A percentile compares a stretch with the other conserved stretches of the same genome.
Conservation (phyloP, 1,139 yeast genomes). For the Candida tropicalis region DNA sequence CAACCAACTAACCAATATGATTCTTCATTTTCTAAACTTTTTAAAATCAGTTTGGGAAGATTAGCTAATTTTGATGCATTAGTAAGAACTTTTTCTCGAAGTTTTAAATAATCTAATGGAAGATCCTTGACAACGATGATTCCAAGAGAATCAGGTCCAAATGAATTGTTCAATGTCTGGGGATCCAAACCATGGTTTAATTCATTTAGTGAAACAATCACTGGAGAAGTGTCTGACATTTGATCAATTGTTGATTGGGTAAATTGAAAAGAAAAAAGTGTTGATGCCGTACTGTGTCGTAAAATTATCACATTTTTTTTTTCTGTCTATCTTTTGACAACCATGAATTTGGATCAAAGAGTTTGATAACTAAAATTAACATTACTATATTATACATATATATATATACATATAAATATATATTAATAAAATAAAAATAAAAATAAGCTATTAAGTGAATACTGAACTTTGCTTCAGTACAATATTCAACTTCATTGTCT, state of each 20-base stretch:
- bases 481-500: constrained; percentile 13
- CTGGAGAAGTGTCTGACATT: constrained; percentile 20
- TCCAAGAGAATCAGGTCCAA: constrained; percentile 62
- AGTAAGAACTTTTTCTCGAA: constrained; percentile 47
- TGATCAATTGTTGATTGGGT: background rate
- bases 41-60: constrained; percentile 37
- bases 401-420: no score
- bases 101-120: constrained; percentile 37
- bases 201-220: constrained; percentile 36
- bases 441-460: constrained; percentile 3
- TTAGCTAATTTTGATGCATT: constrained; percentile 50
- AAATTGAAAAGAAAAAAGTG: background rate
- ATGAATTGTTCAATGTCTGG: constrained; percentile 42
- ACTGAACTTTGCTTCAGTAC: constrained; percentile 13
- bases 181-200: constrained; percentile 36
- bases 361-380: no score
- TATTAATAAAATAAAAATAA: background rate
- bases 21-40: constrained; percentile 48
- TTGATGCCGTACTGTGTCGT: background rate
- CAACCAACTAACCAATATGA: constrained; percentile 60
- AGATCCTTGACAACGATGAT: constrained; percentile 49
- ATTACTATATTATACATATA: no score
- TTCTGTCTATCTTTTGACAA: no score
- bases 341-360: no score
- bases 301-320: background rate